Evolutionary conservation across 805 yeast genomes (phyloP), one percentile per base, ranked within the genome.

Genomic region (Tetrapisispora namnaoensis): DNA sequence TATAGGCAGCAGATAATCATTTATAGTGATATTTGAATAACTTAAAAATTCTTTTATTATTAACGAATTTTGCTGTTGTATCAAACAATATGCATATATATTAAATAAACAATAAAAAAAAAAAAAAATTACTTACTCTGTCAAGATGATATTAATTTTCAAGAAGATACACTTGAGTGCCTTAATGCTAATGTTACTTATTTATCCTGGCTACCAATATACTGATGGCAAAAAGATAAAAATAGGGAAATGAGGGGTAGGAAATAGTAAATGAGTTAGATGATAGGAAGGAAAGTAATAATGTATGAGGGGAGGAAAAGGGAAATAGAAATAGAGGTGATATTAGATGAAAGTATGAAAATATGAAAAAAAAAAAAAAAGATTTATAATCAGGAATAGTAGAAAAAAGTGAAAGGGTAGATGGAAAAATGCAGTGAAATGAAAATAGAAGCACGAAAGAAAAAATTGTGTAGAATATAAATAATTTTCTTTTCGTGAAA

Each of bases 341-440:
- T 32, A 32, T 43, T 30, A 43, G 32, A 35, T 32, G 37, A 32
- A 22, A 18, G 22, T 30, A 43, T 37, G 40, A 35, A 34, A 41
- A 37, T 34, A 36, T 44, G 32, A 44, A 44, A 36, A 32, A 16
- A 21, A 30, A 42, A 42, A 42, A 28, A n/a, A n/a, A n/a, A n/a
- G n/a, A 27, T 42, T 34, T 42, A 40, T 40, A 40, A 40, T 40
- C 38, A 42, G 38, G 32, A 14, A 35, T 32, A 9, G 27, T 34
- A 34, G 35, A 24, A 42, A 21, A 30, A 14, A n/a, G 11, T 18
- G 37, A 42, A 34, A 14, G n/a, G 21, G 24, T 21, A 32, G 21
- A 21, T 42, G 18, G 37, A 22, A 30, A 34, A 21, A 42, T 42
- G 37, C 37, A 30, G 44, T 36, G n/a, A 24, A 42, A 42, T 18